Percentiles rank a stretch among this genome's conserved stretches.
Conservation (phyloP, 805 yeast genomes). For the Kodamaea neixiangensis region DNA sequence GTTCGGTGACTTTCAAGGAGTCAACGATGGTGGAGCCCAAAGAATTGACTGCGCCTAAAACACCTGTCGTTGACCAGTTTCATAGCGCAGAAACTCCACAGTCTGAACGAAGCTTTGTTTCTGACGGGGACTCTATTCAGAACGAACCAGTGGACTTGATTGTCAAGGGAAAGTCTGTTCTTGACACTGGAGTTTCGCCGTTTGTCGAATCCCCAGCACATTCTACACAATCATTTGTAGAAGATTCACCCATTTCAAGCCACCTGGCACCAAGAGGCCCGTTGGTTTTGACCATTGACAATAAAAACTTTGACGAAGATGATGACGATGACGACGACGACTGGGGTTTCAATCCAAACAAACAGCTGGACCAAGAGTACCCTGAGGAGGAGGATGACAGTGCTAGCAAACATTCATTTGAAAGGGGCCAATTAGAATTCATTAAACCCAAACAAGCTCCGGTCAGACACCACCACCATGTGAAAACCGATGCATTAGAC, state of each 20-base stretch:
- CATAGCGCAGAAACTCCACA: constrained; percentile 32
- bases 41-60: constrained; percentile 11
- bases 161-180: constrained; percentile 15
- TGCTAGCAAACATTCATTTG: background rate
- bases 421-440: background rate
- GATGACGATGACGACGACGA: constrained; percentile 16
- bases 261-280: constrained; percentile 15
- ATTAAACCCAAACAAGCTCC: constrained; percentile 4
- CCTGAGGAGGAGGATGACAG: constrained; percentile 9
- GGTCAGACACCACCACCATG: constrained; percentile 8
- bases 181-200: constrained; percentile 2
- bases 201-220: constrained; percentile 1
- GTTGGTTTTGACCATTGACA: constrained; percentile 28
- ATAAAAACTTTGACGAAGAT: constrained; percentile 13
- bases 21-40: background rate
- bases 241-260: background rate
- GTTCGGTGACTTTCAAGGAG: constrained; percentile 3
- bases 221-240: constrained; percentile 4
- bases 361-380: constrained; percentile 12
- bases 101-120: constrained; percentile 38
- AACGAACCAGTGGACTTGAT: constrained; percentile 34
- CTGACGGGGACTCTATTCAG: constrained; percentile 44
- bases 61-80: constrained; percentile 29
- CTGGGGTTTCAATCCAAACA: constrained; percentile 29
- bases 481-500: constrained; percentile 35